Evolutionary conservation across 1,284 basidiomycete genomes (phyloP).

Genomic region (Agaricales sp.): DNA sequence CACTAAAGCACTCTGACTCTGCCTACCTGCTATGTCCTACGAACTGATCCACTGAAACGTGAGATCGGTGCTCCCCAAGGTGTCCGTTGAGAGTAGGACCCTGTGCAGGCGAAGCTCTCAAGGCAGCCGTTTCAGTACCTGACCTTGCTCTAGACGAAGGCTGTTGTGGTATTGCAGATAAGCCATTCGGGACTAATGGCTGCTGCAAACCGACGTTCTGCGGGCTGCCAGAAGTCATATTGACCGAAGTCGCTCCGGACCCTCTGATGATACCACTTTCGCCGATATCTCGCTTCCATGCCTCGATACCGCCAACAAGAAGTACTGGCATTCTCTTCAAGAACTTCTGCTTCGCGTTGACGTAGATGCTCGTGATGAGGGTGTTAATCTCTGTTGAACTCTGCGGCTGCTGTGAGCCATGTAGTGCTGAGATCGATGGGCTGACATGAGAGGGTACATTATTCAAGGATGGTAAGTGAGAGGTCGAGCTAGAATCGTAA

Average conservation of each 20-base stretch:
- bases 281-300: conserved; percentile 68
- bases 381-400: conserved; percentile 18
- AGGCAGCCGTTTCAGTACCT: neutral
- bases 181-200: neutral
- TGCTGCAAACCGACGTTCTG: neutral
- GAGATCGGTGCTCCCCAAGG: neutral
- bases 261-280: conserved; percentile 15
- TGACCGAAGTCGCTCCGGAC: neutral
- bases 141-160: neutral
- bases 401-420: neutral
- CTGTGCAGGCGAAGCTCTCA: neutral
- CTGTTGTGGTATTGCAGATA: neutral
- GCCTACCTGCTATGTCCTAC: neutral
- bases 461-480: conserved; percentile 32
- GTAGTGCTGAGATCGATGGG: neutral
- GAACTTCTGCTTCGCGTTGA: conserved; percentile 61
- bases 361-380: conserved; percentile 63
- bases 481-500: conserved; percentile 68
- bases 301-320: conserved; percentile 78
- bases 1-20: neutral
- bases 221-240: neutral
- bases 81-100: neutral
- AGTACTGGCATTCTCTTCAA: conserved; percentile 76
- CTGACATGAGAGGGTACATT: neutral
- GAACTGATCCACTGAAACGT: neutral